These are phyloP conservation scores for Xylaria palmicola DNA, from an alignment of 495 filamentous ascomycete genomes.

Conservation along the genomic window DNA sequence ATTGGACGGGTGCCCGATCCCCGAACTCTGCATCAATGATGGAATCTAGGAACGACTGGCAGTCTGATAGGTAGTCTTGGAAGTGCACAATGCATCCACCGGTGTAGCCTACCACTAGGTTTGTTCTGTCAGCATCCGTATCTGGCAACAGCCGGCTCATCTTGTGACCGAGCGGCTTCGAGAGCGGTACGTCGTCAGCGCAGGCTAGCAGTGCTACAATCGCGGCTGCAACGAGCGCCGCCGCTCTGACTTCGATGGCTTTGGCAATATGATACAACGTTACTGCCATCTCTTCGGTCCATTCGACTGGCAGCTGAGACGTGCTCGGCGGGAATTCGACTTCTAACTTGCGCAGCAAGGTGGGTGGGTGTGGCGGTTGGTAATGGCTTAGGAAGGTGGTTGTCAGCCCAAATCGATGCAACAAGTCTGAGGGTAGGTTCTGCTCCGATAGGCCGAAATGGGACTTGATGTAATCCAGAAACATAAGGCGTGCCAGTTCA, in stretches of 20 bases:
- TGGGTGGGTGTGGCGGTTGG: conserved; percentile 49
- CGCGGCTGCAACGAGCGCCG: conserved; percentile 69
- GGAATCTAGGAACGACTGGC: conserved; percentile 64
- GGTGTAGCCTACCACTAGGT: conserved; percentile 74
- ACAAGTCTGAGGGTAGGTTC: conserved; percentile 59
- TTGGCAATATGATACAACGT: conserved; percentile 61
- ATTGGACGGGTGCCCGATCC: conserved; percentile 53
- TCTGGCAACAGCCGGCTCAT: conserved; percentile 6
- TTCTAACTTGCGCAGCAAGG: conserved; percentile 52
- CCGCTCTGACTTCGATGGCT: conserved; percentile 65
- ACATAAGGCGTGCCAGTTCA: conserved; percentile 72
- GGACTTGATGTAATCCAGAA: conserved; percentile 63
- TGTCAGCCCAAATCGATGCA: conserved; percentile 62
- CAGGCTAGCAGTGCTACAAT: conserved; percentile 66
- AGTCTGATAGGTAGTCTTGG: conserved; percentile 67
- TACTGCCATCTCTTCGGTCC: conserved; percentile 57
- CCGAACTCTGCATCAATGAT: conserved; percentile 59
- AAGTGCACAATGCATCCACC: conserved; percentile 78
- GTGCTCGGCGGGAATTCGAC: conserved; percentile 52
- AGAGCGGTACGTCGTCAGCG: conserved; percentile 59
- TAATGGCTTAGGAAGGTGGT: conserved; percentile 71
- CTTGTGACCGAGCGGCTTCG: conserved; percentile 12
- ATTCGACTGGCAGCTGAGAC: conserved; percentile 47
- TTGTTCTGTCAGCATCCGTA: conserved; percentile 37
- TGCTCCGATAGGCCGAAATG: conserved; percentile 35